Evolutionary conservation across 495 filamentous ascomycete genomes (phyloP).

Genomic region (Xylaria cubensis): DNA sequence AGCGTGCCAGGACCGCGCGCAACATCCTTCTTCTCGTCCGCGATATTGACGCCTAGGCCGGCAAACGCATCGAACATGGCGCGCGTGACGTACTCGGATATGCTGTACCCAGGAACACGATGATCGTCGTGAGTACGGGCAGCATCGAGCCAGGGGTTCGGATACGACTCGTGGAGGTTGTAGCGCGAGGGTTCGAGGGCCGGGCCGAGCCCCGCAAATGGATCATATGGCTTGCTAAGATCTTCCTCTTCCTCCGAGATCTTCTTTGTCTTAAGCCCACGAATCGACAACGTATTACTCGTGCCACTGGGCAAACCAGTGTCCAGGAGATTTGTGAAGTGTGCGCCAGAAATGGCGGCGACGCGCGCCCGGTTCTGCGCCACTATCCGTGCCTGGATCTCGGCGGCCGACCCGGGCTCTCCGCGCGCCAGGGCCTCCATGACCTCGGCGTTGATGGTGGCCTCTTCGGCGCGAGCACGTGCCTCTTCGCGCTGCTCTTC

Average conservation of each 20-base stretch:
- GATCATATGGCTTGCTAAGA: conserved; percentile 74
- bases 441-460: conserved; percentile 53
- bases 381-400: conserved; percentile 66
- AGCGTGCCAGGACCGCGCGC: conserved; percentile 43
- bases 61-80: conserved; percentile 89
- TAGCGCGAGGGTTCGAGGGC: conserved; percentile 73
- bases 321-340: conserved; percentile 32
- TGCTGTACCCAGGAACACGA: conserved; percentile 81
- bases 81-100: conserved; percentile 78
- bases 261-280: conserved; percentile 73
- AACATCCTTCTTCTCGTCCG: conserved; percentile 69
- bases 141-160: conserved; percentile 65
- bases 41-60: conserved; percentile 80
- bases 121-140: conserved; percentile 64
- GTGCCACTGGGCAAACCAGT: conserved; percentile 35
- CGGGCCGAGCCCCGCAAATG: conserved; percentile 80
- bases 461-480: conserved; percentile 57
- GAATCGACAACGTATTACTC: conserved; percentile 62
- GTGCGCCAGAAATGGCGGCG: conserved; percentile 32
- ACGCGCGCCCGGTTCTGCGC: conserved; percentile 69
- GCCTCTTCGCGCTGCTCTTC: conserved; percentile 63
- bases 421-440: conserved; percentile 55
- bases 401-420: conserved; percentile 58
- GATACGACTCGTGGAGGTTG: conserved; percentile 64
- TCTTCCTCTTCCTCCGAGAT: conserved; percentile 39